Percentiles rank a stretch among this genome's conserved stretches.
These are phyloP conservation scores for Coriaria nepalensis DNA, from an alignment of 306 rosid genomes.

Conservation along the genomic window DNA sequence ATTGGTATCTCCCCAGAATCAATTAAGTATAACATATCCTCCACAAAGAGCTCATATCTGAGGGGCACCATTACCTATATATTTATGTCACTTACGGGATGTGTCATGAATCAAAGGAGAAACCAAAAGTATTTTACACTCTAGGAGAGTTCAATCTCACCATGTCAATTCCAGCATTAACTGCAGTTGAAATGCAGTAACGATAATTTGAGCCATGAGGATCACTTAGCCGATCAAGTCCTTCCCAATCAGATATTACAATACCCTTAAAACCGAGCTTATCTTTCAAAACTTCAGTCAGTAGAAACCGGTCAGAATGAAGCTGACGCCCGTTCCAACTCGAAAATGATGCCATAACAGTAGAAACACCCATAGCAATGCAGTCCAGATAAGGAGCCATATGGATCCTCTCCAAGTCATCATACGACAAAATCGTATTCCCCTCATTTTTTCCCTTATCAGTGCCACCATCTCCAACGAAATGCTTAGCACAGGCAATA, in stretches of 20 bases:
- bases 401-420: slow-evolving; percentile 68
- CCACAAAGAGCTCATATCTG: slow-evolving; percentile 31
- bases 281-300: slow-evolving; percentile 60
- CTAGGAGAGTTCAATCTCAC: too few species aligned
- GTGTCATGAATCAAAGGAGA: too few species aligned
- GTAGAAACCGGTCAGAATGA: slow-evolving; percentile 51
- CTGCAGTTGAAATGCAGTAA: slow-evolving; percentile 18
- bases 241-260: slow-evolving; percentile 32
- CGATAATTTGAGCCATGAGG: slow-evolving; percentile 24
- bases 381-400: slow-evolving; percentile 85
- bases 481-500: slow-evolving; percentile 91
- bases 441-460: slow-evolving; percentile 72
- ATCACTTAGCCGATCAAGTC: slow-evolving; percentile 25
- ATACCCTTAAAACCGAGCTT: slow-evolving; percentile 46
- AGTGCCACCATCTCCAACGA: slow-evolving; percentile 92
- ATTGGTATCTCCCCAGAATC: slow-evolving; percentile 51
- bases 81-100: too few species aligned
- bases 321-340: slow-evolving; percentile 72
- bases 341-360: slow-evolving; percentile 82
- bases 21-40: slow-evolving; percentile 40
- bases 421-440: slow-evolving; percentile 48
- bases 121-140: too few species aligned
- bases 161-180: slow-evolving; percentile 34
- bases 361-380: slow-evolving; percentile 68
- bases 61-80: slow-evolving; percentile 74